Conservation (phyloP, 495 filamentous ascomycete genomes). For the Astrothelium subdiscretum region DNA sequence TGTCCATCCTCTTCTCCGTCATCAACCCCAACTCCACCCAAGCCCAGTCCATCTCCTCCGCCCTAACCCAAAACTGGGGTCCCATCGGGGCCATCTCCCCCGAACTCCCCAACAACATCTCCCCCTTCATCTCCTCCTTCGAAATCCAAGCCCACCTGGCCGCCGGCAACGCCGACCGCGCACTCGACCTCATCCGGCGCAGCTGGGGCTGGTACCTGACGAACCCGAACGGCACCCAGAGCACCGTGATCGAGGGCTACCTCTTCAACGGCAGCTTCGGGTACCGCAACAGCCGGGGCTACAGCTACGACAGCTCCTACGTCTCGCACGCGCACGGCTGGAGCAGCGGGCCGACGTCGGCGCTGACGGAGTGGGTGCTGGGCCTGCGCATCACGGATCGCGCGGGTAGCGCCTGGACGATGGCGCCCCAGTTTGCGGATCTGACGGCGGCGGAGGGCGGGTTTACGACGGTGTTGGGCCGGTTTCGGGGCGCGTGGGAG, state of each 20-base stretch:
- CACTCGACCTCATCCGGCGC: conserved; percentile 23
- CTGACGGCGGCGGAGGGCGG: conserved; percentile 20
- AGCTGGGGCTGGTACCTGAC: conserved; percentile 31
- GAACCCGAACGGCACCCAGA: conserved; percentile 23
- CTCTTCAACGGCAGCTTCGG: conserved; percentile 22
- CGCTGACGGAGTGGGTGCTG: conserved; percentile 23
- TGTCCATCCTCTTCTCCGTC: conserved; percentile 22
- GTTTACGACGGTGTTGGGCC: conserved; percentile 21
- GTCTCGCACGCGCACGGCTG: conserved; percentile 28
- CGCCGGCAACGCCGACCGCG: conserved; percentile 17
- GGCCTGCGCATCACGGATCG: conserved; percentile 18
- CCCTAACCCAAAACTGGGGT: conserved; percentile 23
- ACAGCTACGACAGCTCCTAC: conserved; percentile 17
- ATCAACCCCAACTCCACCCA: conserved; percentile 6
- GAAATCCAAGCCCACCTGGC: conserved; percentile 25
- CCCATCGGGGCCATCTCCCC: conserved; percentile 24
- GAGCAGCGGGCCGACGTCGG: conserved; percentile 21
- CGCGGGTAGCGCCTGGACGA: conserved; percentile 14
- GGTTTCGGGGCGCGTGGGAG: conserved; percentile 11
- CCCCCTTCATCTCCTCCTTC: conserved; percentile 26
- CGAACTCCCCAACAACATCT: conserved; percentile 25
- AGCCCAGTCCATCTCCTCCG: conserved; percentile 17
- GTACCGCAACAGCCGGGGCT: conserved; percentile 18
- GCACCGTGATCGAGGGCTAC: conserved; percentile 28
- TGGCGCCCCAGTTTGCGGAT: conserved; percentile 25